These are phyloP conservation scores for Claviceps spartinae DNA, from an alignment of 2,329 filamentous ascomycete species.

Conservation along the genomic window DNA sequence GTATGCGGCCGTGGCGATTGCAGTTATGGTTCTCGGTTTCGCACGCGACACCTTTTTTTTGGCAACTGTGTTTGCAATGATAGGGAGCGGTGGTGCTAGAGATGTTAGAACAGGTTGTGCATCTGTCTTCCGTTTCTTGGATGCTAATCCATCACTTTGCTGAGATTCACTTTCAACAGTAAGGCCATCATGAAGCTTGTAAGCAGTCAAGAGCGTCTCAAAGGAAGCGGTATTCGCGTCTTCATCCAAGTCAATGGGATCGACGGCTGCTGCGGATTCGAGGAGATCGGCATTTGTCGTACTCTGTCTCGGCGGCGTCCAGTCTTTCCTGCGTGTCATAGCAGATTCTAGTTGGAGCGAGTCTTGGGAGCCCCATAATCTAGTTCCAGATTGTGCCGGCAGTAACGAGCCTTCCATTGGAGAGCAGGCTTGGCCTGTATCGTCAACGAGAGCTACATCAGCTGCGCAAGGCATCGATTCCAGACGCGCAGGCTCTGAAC, in stretches of 20 bases:
- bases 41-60: slow-evolving; percentile 48
- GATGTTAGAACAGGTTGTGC: slow-evolving; percentile 3
- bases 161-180: neutral
- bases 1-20: slow-evolving; percentile 61
- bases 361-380: slow-evolving; percentile 10
- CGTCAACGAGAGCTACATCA: neutral
- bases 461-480: neutral
- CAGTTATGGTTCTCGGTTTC: slow-evolving; percentile 66
- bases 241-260: slow-evolving; percentile 3
- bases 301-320: slow-evolving; percentile 47
- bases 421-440: neutral
- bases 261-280: slow-evolving; percentile 14
- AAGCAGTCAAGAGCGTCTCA: slow-evolving; percentile 28
- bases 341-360: slow-evolving; percentile 33
- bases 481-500: too few species aligned
- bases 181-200: slow-evolving; percentile 20
- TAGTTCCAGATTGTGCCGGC: neutral
- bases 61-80: slow-evolving; percentile 16
- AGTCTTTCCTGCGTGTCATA: slow-evolving; percentile 41
- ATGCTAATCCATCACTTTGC: neutral
- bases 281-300: slow-evolving; percentile 16
- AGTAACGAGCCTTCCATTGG: neutral
- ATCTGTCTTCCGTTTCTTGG: neutral
- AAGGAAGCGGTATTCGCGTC: slow-evolving; percentile 23
- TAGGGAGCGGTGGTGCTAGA: neutral